Percentiles rank a stretch among this genome's conserved stretches.
Evolutionary conservation across 371 early-diverging fungal genomes (phyloP).

Genomic region (Saksenaea vasiformis): DNA sequence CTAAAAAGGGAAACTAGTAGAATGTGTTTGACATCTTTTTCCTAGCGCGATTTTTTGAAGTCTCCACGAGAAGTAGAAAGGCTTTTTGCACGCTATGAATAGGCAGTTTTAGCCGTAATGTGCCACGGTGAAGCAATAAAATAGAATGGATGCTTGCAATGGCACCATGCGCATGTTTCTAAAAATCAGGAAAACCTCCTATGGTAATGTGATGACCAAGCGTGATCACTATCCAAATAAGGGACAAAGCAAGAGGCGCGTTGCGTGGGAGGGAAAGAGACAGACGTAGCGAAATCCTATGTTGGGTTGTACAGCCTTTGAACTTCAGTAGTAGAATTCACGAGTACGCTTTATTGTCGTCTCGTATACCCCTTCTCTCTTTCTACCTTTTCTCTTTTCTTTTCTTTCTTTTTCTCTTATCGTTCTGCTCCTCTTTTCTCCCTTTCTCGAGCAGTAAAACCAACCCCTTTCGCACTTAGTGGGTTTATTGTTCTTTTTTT

Average conservation of each 20-base stretch:
- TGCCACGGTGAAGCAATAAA: neutral
- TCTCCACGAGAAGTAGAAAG: neutral
- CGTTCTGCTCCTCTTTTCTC: slow-evolving; percentile 1
- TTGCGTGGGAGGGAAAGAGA: neutral
- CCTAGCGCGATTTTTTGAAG: neutral
- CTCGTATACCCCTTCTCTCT: neutral
- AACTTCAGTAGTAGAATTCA: neutral
- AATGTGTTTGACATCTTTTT: neutral
- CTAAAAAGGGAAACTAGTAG: neutral
- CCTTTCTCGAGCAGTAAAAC: slow-evolving; percentile 2
- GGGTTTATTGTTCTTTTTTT: slow-evolving; percentile 1
- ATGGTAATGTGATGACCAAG: neutral
- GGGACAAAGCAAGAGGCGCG: neutral
- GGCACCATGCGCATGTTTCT: neutral
- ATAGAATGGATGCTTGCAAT: neutral
- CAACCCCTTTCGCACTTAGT: neutral
- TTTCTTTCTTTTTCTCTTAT: neutral
- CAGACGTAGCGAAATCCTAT: neutral
- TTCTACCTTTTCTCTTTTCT: neutral
- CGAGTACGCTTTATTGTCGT: neutral
- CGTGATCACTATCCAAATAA: neutral
- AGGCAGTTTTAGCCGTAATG: neutral
- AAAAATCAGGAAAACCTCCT: neutral
- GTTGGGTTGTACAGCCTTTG: slow-evolving; percentile 2
- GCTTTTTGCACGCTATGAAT: neutral